phyloP scores from a whole-genome alignment of 2,329 filamentous ascomycete genomes.

The Neospermospora avenae region DNA sequence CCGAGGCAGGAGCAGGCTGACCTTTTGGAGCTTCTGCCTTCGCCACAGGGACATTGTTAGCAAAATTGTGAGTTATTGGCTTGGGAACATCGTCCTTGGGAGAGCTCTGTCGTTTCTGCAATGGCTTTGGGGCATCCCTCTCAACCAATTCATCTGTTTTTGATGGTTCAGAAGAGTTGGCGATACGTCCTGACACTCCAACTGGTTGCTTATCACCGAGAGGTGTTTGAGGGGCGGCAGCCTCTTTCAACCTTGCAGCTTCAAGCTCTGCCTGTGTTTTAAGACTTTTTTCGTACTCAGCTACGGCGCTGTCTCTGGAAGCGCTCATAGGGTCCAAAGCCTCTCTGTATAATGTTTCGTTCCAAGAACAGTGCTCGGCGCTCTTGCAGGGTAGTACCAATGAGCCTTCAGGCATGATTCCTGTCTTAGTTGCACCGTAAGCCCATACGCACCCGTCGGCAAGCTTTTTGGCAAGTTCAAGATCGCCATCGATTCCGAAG shows the following conservation, averaged over 20 bases:
- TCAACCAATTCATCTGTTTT: slow-evolving; percentile 9
- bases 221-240: background rate
- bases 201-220: background rate
- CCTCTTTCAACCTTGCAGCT: slow-evolving; percentile 5
- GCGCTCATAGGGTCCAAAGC: slow-evolving; percentile 38
- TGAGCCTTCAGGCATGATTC: slow-evolving; percentile 63
- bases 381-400: slow-evolving; percentile 46
- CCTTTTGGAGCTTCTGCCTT: background rate
- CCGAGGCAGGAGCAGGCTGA: background rate
- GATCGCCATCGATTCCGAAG: slow-evolving; percentile 54
- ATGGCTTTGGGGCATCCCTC: slow-evolving; percentile 14
- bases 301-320: slow-evolving; percentile 43
- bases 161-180: slow-evolving; percentile 6
- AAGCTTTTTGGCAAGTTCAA: slow-evolving; percentile 62
- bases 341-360: slow-evolving; percentile 30
- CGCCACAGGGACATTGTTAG: background rate
- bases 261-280: slow-evolving; percentile 5
- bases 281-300: slow-evolving; percentile 40
- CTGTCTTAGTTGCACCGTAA: slow-evolving; percentile 56
- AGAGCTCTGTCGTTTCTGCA: slow-evolving; percentile 16
- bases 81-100: slow-evolving; percentile 20
- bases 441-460: slow-evolving; percentile 69
- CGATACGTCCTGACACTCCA: background rate
- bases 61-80: slow-evolving; percentile 18
- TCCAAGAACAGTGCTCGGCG: slow-evolving; percentile 31